Percentiles rank a stretch among this genome's conserved stretches.
Evolutionary conservation across 2,329 filamentous ascomycete genomes (phyloP).

Genomic region (Blastomyces silverae): DNA sequence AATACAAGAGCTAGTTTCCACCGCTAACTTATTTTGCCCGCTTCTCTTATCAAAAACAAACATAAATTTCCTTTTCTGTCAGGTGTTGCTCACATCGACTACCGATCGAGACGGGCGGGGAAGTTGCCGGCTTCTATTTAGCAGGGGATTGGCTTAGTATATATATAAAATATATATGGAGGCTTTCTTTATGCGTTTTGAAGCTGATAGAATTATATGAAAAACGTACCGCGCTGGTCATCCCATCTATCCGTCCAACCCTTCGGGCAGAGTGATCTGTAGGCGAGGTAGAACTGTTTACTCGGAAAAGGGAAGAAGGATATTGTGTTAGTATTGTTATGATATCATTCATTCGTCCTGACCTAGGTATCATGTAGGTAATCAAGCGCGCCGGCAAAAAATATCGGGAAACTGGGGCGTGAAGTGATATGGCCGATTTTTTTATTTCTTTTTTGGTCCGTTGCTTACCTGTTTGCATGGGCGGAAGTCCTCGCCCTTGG

Average conservation of each 20-base stretch:
- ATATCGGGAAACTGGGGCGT: background rate
- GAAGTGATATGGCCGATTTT: background rate
- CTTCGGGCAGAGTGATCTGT: constrained; percentile 94
- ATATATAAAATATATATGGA: background rate
- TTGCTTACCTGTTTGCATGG: constrained; percentile 82
- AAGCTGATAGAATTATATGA: constrained; percentile 44
- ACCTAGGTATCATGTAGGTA: background rate
- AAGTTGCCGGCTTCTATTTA: constrained; percentile 51
- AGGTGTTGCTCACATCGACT: background rate
- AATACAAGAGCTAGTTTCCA: background rate
- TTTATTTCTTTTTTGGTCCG: background rate
- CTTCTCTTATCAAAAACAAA: background rate
- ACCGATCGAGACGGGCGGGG: constrained; percentile 33
- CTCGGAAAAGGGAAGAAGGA: background rate
- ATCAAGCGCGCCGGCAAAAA: background rate
- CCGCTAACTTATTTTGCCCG: background rate
- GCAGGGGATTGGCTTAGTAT: background rate
- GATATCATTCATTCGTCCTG: background rate
- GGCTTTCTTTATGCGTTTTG: background rate
- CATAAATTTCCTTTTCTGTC: background rate
- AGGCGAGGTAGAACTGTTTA: constrained; percentile 87
- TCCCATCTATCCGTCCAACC: constrained; percentile 94
- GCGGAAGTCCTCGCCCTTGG: constrained; percentile 97
- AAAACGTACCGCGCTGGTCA: constrained; percentile 77
- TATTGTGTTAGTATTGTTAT: constrained; percentile 14